These are phyloP conservation scores for Exophiala viscosa DNA, from an alignment of 2,329 filamentous ascomycete genomes.

Conservation along the genomic window DNA sequence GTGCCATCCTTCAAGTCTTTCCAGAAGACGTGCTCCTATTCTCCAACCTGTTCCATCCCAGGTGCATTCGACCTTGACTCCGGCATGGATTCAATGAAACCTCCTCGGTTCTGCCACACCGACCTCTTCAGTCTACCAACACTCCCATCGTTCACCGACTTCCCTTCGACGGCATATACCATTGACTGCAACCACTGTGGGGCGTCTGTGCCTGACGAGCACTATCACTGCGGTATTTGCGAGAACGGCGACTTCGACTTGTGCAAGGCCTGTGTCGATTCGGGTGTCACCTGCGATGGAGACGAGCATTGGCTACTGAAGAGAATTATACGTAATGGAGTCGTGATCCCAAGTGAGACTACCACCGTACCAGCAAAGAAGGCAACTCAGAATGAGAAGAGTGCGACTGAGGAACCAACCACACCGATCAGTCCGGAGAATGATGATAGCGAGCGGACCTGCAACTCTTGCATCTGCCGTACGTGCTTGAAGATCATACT, in stretches of 20 bases:
- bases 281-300: constrained; percentile 72
- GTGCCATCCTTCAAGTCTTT: constrained; percentile 17
- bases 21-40: constrained; percentile 22
- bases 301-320: constrained; percentile 92
- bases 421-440: constrained; percentile 15
- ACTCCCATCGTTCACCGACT: constrained; percentile 34
- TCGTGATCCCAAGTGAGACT: constrained; percentile 79
- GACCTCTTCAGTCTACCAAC: constrained; percentile 31
- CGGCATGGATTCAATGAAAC: constrained; percentile 7
- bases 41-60: constrained; percentile 21
- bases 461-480: constrained; percentile 65
- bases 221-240: constrained; percentile 94
- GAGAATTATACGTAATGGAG: constrained; percentile 73
- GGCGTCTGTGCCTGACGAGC: constrained; percentile 69
- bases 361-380: constrained; percentile 69
- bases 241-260: constrained; percentile 93
- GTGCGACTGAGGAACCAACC: constrained; percentile 20
- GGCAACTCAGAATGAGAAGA: constrained; percentile 13
- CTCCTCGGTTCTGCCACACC: not conserved
- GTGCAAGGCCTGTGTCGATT: constrained; percentile 72
- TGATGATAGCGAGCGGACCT: constrained; percentile 41
- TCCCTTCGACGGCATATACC: constrained; percentile 57
- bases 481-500: constrained; percentile 28
- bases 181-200: constrained; percentile 95
- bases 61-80: constrained; percentile 20